phyloP scores from a whole-genome alignment of 352 stramenopile genomes.

The Globisporangium solare region DNA sequence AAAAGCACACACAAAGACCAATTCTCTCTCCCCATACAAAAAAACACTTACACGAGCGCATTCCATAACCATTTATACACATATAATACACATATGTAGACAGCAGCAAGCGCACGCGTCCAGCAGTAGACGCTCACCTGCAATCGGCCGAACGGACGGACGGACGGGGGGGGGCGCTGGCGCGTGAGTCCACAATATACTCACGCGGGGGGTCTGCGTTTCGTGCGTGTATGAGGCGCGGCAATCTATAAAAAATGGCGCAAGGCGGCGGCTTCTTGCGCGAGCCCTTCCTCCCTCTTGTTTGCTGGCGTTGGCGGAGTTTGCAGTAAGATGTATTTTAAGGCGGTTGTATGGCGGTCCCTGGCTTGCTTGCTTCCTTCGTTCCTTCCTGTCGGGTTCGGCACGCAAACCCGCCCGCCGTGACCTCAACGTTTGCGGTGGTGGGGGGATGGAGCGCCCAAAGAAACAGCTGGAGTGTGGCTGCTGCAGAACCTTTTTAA shows the following conservation, averaged over 20 bases:
- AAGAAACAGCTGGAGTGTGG: too few species aligned
- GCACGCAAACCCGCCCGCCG: neutral
- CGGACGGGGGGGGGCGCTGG: too few species aligned
- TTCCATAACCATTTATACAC: neutral
- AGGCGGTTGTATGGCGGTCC: neutral
- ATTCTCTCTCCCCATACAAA: neutral
- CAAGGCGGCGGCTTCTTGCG: neutral
- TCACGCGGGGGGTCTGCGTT: too few species aligned
- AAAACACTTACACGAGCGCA: neutral
- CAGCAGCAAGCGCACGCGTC: neutral
- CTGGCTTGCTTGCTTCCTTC: too few species aligned
- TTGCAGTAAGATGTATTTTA: constrained; percentile 5
- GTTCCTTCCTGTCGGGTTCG: neutral
- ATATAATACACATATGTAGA: neutral
- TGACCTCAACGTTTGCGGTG: too few species aligned
- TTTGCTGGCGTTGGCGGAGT: neutral
- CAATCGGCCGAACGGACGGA: too few species aligned
- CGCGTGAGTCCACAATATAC: too few species aligned
- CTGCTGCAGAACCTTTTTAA: too few species aligned
- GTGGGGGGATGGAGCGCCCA: too few species aligned
- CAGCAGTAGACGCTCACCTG: neutral
- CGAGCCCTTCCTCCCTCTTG: neutral
- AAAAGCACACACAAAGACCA: too few species aligned
- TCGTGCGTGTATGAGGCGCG: too few species aligned
- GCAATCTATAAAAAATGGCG: too few species aligned